Evolutionary conservation across 2,329 filamentous ascomycete genomes (phyloP).

Genomic region (Cordyceps farinosa): DNA sequence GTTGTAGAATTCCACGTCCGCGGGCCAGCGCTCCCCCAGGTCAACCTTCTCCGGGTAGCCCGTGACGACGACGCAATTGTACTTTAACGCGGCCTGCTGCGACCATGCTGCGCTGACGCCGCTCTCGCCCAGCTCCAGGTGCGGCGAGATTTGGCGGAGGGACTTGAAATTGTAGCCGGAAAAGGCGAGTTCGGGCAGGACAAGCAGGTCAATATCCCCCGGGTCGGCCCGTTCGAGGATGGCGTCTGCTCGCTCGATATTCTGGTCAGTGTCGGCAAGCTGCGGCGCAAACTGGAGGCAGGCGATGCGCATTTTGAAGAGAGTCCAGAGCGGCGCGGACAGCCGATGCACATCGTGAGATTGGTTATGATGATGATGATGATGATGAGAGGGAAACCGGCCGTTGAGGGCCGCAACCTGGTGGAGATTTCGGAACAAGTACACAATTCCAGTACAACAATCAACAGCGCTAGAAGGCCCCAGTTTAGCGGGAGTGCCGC

Average conservation of each 20-base stretch:
- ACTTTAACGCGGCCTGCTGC: conserved; percentile 58
- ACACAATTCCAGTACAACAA: too few species aligned
- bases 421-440: neutral
- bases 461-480: too few species aligned
- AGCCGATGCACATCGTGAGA: neutral
- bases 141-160: conserved; percentile 62
- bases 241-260: conserved; percentile 63
- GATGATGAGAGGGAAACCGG: neutral
- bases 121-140: conserved; percentile 61
- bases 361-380: neutral
- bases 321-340: neutral
- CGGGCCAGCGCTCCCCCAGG: conserved; percentile 45
- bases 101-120: conserved; percentile 73
- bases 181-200: conserved; percentile 75
- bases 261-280: conserved; percentile 67
- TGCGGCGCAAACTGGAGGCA: conserved; percentile 70
- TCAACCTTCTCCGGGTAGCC: conserved; percentile 73
- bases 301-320: conserved; percentile 60
- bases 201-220: conserved; percentile 62
- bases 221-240: conserved; percentile 53
- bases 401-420: neutral
- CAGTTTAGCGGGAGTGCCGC: too few species aligned
- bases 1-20: conserved; percentile 53
- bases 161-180: conserved; percentile 77
- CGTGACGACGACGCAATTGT: conserved; percentile 64